These are phyloP conservation scores for Colletotrichum graminicola DNA, from an alignment of 2,329 filamentous ascomycete species.

Conservation along the genomic window DNA sequence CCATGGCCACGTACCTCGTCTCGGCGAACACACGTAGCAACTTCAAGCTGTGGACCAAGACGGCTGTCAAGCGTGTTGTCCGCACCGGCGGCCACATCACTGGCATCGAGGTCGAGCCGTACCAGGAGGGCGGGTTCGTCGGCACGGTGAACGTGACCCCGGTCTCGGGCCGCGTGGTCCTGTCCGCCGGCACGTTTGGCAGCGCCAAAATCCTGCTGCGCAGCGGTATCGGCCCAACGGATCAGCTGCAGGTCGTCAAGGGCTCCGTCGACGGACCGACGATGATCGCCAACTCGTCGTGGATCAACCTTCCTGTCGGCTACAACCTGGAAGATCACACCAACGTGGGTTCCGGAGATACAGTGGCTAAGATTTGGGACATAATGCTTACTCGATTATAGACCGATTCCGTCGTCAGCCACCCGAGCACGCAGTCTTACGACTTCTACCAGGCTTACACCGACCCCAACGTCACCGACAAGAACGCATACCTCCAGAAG, in stretches of 20 bases:
- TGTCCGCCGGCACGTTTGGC: slow-evolving; percentile 78
- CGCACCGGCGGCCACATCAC: slow-evolving; percentile 72
- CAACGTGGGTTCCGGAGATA: slow-evolving; percentile 51
- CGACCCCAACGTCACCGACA: slow-evolving; percentile 59
- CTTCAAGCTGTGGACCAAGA: slow-evolving; percentile 76
- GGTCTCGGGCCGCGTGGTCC: slow-evolving; percentile 72
- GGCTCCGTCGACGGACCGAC: slow-evolving; percentile 62
- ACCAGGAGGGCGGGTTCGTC: slow-evolving; percentile 64
- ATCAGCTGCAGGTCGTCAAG: slow-evolving; percentile 67
- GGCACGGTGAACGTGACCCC: slow-evolving; percentile 72
- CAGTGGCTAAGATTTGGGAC: accelerated
- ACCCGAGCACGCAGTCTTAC: slow-evolving; percentile 66
- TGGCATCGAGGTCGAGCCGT: slow-evolving; percentile 75
- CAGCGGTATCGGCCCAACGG: slow-evolving; percentile 74
- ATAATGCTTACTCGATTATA: slow-evolving; percentile 41
- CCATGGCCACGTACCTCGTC: slow-evolving; percentile 78
- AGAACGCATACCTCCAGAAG: slow-evolving; percentile 57
- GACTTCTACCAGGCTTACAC: slow-evolving; percentile 74
- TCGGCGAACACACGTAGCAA: slow-evolving; percentile 69
- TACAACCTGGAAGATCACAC: slow-evolving; percentile 70
- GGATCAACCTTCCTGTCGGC: slow-evolving; percentile 71
- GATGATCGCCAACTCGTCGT: slow-evolving; percentile 63
- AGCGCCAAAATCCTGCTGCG: slow-evolving; percentile 76
- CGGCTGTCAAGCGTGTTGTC: slow-evolving; percentile 75
- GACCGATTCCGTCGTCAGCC: slow-evolving; percentile 61